Evolutionary conservation across 2,329 filamentous ascomycete genomes (phyloP).

Genomic region (Davidsoniella australis): DNA sequence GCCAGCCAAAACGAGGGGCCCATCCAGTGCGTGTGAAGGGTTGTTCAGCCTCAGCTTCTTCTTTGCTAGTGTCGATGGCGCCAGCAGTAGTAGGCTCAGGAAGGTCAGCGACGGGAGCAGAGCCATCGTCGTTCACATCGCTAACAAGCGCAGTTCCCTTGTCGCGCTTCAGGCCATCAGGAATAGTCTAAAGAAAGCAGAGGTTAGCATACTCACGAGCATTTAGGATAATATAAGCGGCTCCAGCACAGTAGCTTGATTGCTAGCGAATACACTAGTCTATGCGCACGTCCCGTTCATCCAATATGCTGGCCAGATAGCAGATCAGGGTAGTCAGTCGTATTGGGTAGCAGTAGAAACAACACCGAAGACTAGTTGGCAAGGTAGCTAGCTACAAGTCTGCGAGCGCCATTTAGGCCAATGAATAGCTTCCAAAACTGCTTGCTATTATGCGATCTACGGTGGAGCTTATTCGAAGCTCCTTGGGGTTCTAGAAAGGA

Average conservation of each 20-base stretch:
- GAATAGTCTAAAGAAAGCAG: slow-evolving; percentile 32
- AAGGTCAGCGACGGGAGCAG: slow-evolving; percentile 54
- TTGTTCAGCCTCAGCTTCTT: slow-evolving; percentile 34
- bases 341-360: no score
- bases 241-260: no score
- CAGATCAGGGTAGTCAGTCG: no score
- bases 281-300: neutral
- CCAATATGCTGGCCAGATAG: neutral
- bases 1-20: slow-evolving; percentile 71
- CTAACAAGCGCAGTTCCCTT: slow-evolving; percentile 58
- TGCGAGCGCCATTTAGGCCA: no score
- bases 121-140: slow-evolving; percentile 54
- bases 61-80: slow-evolving; percentile 38
- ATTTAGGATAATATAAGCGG: neutral
- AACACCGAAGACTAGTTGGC: no score
- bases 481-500: no score
- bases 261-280: neutral
- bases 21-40: slow-evolving; percentile 51
- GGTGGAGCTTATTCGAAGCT: no score
- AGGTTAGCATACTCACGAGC: neutral
- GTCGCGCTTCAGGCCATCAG: slow-evolving; percentile 44
- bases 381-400: no score
- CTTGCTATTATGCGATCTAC: no score
- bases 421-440: no score
- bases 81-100: slow-evolving; percentile 57